Base-by-base conservation (phyloP, 345 rosid species). In the Pistacia atlantica region DNA sequence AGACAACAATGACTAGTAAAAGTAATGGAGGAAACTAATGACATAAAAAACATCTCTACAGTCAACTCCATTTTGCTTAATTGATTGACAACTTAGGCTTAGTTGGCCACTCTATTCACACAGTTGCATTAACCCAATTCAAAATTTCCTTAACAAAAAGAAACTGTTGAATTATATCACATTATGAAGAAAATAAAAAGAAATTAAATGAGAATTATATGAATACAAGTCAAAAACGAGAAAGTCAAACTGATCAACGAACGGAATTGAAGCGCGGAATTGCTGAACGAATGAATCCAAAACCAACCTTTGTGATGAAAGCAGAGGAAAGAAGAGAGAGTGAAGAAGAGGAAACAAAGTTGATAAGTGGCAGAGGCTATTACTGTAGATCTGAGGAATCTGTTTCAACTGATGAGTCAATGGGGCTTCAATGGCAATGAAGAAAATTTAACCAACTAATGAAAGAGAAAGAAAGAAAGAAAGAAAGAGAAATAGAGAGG, bases 351-450 rank as follows among this genome's bases (percentile, higher is more conserved):
- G 59, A 79, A 72, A 16, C 49, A 66, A 51, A 55, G 72, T 5
- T 18, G 72, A 66, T 48, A 77, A 67, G 4, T 74, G 80, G 71
- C 76, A 71, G 48, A 72, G 48, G 49, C 35, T 78, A 82, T 71
- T 74, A 85, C 90, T 75, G 83, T 80, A 83, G 92, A 91, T 85
- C 92, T 87, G 78, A 75, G 72, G 81, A 87, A 67, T 77, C 76
- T 80, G 46, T 62, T 42, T 69, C 77, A 77, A 77, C 65, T 77
- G 78, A 67, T 35, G 73, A 83, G 89, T 88, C 85, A 82, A 82
- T 75, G 74, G 64, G 71, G 49, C 78, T 83, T 86, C 83, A 82
- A 84, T 75, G 84, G 56, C 76, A 76, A 69, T 71, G 83, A 71
- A 69, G 80, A 76, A 69, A 52, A 65, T 71, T 48, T 42, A 73